Percentiles rank a stretch among this genome's conserved stretches.
phyloP scores from a whole-genome alignment of 2,329 filamentous ascomycete species.

The Huntiella decipiens region DNA sequence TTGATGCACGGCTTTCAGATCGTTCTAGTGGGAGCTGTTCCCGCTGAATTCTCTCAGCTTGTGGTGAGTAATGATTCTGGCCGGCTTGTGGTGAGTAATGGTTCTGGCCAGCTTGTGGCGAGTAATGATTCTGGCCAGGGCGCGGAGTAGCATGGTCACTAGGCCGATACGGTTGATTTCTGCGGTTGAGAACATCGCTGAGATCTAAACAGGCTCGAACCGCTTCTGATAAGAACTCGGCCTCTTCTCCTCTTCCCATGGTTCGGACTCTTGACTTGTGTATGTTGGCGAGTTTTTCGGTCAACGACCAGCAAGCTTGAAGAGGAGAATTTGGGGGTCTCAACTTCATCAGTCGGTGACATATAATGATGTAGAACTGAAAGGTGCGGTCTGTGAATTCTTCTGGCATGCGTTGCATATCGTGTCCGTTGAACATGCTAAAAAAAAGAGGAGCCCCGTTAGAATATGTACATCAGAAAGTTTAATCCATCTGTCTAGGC shows the following conservation, averaged over 20 bases:
- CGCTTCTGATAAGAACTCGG: slow-evolving; percentile 63
- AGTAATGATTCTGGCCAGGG: slow-evolving; percentile 59
- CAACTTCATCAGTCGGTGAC: slow-evolving; percentile 93
- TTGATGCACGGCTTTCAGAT: slow-evolving; percentile 26
- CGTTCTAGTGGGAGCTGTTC: not conserved
- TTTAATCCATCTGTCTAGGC: slow-evolving; percentile 14
- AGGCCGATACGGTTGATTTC: slow-evolving; percentile 75
- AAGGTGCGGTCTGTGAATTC: slow-evolving; percentile 75
- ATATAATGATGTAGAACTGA: slow-evolving; percentile 87
- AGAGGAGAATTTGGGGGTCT: slow-evolving; percentile 65
- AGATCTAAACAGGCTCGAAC: slow-evolving; percentile 91
- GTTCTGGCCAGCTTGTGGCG: slow-evolving; percentile 40
- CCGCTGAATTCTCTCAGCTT: slow-evolving; percentile 20
- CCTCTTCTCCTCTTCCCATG: slow-evolving; percentile 48
- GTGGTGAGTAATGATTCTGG: slow-evolving; percentile 52
- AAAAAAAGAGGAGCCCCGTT: not conserved
- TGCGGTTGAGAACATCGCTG: slow-evolving; percentile 80
- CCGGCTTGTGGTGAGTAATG: slow-evolving; percentile 39
- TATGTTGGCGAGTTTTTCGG: slow-evolving; percentile 83
- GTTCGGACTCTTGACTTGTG: slow-evolving; percentile 61
- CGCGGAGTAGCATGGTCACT: slow-evolving; percentile 63
- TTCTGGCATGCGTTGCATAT: slow-evolving; percentile 58
- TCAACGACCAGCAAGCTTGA: slow-evolving; percentile 71
- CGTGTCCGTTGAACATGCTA: slow-evolving; percentile 75
- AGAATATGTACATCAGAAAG: not conserved